Percentiles rank a stretch among this genome's conserved stretches.
Evolutionary conservation across 805 yeast species (phyloP).

Genomic region (Myxozyma vanderwaltii): DNA sequence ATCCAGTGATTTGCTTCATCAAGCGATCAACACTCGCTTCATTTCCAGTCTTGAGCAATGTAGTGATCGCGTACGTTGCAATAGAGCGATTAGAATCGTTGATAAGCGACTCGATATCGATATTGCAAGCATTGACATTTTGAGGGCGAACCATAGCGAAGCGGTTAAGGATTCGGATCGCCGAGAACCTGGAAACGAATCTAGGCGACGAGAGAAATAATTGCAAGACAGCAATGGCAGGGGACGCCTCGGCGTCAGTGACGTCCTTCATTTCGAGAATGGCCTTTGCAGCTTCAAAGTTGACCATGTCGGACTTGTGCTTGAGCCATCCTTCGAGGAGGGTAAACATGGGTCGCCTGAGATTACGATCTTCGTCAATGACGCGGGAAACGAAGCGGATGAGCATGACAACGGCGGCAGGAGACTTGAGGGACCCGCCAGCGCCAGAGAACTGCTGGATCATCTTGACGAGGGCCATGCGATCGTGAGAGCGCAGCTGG

Average conservation of each 20-base stretch:
- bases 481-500: slow-evolving; percentile 84
- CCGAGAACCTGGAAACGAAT: slow-evolving; percentile 87
- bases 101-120: slow-evolving; percentile 82
- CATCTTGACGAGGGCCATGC: slow-evolving; percentile 89
- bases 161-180: slow-evolving; percentile 84
- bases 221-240: slow-evolving; percentile 74
- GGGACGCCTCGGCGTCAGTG: slow-evolving; percentile 63
- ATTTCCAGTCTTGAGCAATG: slow-evolving; percentile 91
- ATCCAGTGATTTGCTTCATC: slow-evolving; percentile 79
- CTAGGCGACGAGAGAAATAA: slow-evolving; percentile 82
- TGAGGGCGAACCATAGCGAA: slow-evolving; percentile 80
- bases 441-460: slow-evolving; percentile 65
- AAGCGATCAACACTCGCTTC: slow-evolving; percentile 85
- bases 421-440: slow-evolving; percentile 62
- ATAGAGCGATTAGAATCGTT: slow-evolving; percentile 87
- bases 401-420: slow-evolving; percentile 82
- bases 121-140: slow-evolving; percentile 69
- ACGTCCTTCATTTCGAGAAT: slow-evolving; percentile 59
- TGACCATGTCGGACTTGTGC: slow-evolving; percentile 85
- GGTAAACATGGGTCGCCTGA: slow-evolving; percentile 61
- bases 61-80: slow-evolving; percentile 96
- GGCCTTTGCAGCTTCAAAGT: slow-evolving; percentile 86
- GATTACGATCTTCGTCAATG: slow-evolving; percentile 68
- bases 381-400: slow-evolving; percentile 78
- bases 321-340: slow-evolving; percentile 69